These are phyloP conservation scores for Drechslera avenae DNA, from an alignment of 2,329 filamentous ascomycete genomes.

Conservation along the genomic window DNA sequence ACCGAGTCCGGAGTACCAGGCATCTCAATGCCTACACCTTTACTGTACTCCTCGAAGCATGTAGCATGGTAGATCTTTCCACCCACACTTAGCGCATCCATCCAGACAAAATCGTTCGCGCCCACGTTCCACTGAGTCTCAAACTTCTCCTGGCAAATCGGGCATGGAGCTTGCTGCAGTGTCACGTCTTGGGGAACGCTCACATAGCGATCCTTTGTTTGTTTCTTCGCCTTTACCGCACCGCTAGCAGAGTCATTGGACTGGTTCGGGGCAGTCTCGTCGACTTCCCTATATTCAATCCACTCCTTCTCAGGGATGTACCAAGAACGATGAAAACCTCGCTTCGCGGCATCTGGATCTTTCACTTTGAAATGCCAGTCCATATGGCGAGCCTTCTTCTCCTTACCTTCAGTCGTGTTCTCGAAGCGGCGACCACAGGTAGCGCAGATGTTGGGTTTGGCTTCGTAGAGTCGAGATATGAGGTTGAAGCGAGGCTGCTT, in stretches of 20 bases:
- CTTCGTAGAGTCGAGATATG: constrained; percentile 75
- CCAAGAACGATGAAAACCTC: constrained; percentile 90
- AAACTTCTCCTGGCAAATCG: constrained; percentile 95
- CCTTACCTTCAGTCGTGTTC: constrained; percentile 75
- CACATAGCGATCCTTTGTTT: constrained; percentile 72
- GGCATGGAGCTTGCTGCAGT: constrained; percentile 78
- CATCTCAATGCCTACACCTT: constrained; percentile 38
- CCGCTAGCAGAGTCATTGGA: constrained; percentile 41
- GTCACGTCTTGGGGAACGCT: constrained; percentile 79
- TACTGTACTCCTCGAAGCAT: constrained; percentile 73
- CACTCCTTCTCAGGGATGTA: constrained; percentile 95
- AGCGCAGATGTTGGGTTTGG: constrained; percentile 82
- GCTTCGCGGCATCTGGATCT: constrained; percentile 82
- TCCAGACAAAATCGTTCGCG: constrained; percentile 95
- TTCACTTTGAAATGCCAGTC: constrained; percentile 99
- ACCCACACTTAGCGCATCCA: constrained; percentile 80
- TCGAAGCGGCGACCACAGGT: constrained; percentile 90
- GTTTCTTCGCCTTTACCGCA: constrained; percentile 53
- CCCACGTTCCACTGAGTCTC: constrained; percentile 91
- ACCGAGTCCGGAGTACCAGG: constrained; percentile 46
- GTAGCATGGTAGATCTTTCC: constrained; percentile 85
- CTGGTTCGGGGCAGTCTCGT: constrained; percentile 61
- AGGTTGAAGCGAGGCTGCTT: constrained; percentile 79
- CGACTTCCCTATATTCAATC: constrained; percentile 81
- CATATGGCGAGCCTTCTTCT: constrained; percentile 88